Percentiles rank a stretch among this genome's conserved stretches.
These are phyloP conservation scores for Oxalis stricta DNA, from an alignment of 441 rosid genomes.

Conservation along the genomic window DNA sequence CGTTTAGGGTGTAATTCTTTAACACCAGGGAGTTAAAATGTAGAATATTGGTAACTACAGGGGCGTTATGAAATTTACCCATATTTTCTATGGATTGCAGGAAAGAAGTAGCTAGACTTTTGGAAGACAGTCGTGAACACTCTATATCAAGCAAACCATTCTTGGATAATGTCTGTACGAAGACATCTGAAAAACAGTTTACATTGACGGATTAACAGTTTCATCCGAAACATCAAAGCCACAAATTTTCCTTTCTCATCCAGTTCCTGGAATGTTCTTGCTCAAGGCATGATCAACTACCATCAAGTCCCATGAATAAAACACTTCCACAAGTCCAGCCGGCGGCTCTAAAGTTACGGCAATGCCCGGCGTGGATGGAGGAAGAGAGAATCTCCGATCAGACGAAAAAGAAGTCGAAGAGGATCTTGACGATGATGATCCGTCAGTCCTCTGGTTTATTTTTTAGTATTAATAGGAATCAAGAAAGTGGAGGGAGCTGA, in stretches of 20 bases:
- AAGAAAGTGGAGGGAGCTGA: slow-evolving; percentile 49
- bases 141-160: slow-evolving; percentile 64
- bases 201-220: slow-evolving; percentile 48
- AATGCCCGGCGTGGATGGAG: slow-evolving; percentile 73
- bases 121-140: slow-evolving; percentile 55
- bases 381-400: slow-evolving; percentile 16
- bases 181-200: slow-evolving; percentile 56
- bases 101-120: slow-evolving; percentile 49
- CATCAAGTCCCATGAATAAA: slow-evolving; percentile 13
- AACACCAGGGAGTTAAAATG: no score
- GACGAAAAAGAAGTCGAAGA: slow-evolving; percentile 67
- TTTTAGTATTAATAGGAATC: slow-evolving; percentile 29
- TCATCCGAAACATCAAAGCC: slow-evolving; percentile 45
- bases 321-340: slow-evolving; percentile 22
- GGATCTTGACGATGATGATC: slow-evolving; percentile 64
- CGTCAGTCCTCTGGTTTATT: slow-evolving; percentile 57
- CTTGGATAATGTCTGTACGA: slow-evolving; percentile 67
- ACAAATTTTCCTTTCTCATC: slow-evolving; percentile 63
- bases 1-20: no score
- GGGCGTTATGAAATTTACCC: no score
- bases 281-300: slow-evolving; percentile 16
- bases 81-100: slow-evolving; percentile 18
- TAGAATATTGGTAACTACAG: no score
- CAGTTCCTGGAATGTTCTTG: slow-evolving; percentile 89
- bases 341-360: slow-evolving; percentile 38